Evolutionary conservation across 768 basidiomycete genomes (phyloP), one percentile per base, ranked within the genome.

Genomic region (Pleurotus tuber-regium): DNA sequence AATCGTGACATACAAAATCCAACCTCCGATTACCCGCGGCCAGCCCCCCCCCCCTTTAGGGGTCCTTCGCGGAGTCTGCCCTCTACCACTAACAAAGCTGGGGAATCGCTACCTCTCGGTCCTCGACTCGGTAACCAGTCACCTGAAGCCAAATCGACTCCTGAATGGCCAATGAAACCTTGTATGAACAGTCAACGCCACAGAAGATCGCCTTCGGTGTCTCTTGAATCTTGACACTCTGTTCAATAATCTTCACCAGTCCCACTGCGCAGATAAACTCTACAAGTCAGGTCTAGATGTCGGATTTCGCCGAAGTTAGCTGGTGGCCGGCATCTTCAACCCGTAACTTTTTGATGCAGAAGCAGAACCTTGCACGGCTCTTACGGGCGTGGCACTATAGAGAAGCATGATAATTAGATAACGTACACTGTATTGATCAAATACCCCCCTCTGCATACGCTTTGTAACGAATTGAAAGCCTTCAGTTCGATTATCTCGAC

Each of bases 21-120:
- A 11, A 44, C 46, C 29, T 47, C 46, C 46, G 46, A 47, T 30
- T 47, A 35, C 29, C 46, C 46, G 46, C 46, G 46, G 46, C 46
- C 12, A 31, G 3, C 18, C 28, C 21, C 6, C 25, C 46, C 10
- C 19, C 40, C n/a, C 40, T 6, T 35, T 30, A 47, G 46, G 46
- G 33, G 46, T n/a, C 43, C 46, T 47, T 47, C 46, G 21, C 40
- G 40, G 40, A 42, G 40, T 23, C 40, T 19, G 40, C n/a, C n/a
- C n/a, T n/a, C n/a, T 38, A n/a, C 35, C n/a, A 38, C 35, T 16
- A 19, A 19, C 35, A 38, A 16, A 38, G n/a, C 35, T 38, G 21
- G 35, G 35, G n/a, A 38, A 38, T 38, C 16, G 14, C 40, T 7
- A 16, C 43, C 16, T 44, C 12, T 44, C 43, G n/a, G 14, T 23